Conservation (phyloP, 345 rosid genomes). For the Cardamine occulta region DNA sequence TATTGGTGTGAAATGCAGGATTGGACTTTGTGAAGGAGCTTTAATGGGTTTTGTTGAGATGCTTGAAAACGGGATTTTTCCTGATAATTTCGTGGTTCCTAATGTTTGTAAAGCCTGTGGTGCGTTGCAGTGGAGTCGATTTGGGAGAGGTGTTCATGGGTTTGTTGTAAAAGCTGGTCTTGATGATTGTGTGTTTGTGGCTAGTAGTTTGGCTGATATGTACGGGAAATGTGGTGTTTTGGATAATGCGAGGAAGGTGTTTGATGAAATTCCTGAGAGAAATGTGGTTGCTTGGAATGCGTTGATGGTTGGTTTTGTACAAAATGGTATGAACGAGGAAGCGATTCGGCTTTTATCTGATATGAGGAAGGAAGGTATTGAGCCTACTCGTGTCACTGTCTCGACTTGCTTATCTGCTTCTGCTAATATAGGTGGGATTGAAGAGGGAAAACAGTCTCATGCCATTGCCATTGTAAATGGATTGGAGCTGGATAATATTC, state of each 20-base stretch:
- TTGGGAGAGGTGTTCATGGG: constrained; percentile 77
- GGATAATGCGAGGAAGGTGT: constrained; percentile 65
- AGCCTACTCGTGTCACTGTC: constrained; percentile 63
- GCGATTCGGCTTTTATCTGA: constrained; percentile 52
- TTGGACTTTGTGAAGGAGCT: constrained; percentile 57
- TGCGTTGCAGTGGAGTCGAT: constrained; percentile 54
- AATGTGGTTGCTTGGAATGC: constrained; percentile 72
- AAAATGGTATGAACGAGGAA: constrained; percentile 62
- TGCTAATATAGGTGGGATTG: constrained; percentile 62
- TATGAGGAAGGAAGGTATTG: constrained; percentile 62
- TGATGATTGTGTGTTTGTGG: constrained; percentile 65
- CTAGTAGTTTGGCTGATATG: constrained; percentile 68
- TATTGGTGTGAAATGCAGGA: constrained; percentile 66
- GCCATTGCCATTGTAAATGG: constrained; percentile 63
- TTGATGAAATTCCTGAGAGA: constrained; percentile 57
- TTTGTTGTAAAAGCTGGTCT: constrained; percentile 61
- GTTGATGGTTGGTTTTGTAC: constrained; percentile 60
- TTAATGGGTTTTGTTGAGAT: constrained; percentile 61
- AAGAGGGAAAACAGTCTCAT: constrained; percentile 79
- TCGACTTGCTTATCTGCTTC: constrained; percentile 73
- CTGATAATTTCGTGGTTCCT: constrained; percentile 78
- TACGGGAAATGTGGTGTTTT: constrained; percentile 67
- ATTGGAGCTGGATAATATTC: constrained; percentile 58
- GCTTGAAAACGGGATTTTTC: constrained; percentile 55
- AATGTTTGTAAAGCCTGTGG: constrained; percentile 79